Percentiles rank a stretch among this genome's conserved stretches.
Conservation (phyloP, 371 early-diverging fungal species). For the Smittium culicis region DNA sequence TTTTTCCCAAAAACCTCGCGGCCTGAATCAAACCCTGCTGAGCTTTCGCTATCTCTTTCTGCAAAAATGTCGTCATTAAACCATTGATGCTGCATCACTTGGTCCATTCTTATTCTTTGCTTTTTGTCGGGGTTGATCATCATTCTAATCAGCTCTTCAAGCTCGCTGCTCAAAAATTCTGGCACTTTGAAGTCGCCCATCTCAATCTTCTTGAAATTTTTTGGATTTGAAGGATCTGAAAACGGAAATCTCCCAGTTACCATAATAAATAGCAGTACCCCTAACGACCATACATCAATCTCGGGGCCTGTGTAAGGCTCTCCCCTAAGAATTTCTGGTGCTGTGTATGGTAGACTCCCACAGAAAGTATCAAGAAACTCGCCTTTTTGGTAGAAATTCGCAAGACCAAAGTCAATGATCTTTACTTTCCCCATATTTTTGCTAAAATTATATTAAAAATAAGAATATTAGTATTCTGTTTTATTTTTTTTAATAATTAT, state of each 20-base stretch:
- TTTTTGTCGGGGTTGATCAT: slow-evolving; percentile 33
- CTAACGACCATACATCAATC: slow-evolving; percentile 84
- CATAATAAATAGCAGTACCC: slow-evolving; percentile 75
- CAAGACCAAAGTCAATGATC: slow-evolving; percentile 76
- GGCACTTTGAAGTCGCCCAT: slow-evolving; percentile 28
- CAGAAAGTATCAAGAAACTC: slow-evolving; percentile 58
- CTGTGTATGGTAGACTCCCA: slow-evolving; percentile 66
- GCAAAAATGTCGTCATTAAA: slow-evolving; percentile 10
- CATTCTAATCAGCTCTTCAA: slow-evolving; percentile 30
- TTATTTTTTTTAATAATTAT: neutral
- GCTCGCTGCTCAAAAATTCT: slow-evolving; percentile 16
- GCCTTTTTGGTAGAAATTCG: slow-evolving; percentile 56
- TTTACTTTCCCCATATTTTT: slow-evolving; percentile 26
- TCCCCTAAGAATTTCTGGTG: slow-evolving; percentile 78
- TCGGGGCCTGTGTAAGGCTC: slow-evolving; percentile 70
- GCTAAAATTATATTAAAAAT: neutral
- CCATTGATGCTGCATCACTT: slow-evolving; percentile 32
- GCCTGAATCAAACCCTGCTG: neutral
- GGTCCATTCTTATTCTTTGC: slow-evolving; percentile 26
- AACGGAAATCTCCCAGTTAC: slow-evolving; percentile 76
- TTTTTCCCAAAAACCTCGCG: neutral
- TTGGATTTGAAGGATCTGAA: slow-evolving; percentile 34
- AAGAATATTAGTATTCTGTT: neutral
- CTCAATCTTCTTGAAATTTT: slow-evolving; percentile 28
- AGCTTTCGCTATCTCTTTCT: neutral